Percentiles rank a stretch among this genome's conserved stretches.
Conservation (phyloP, 2,329 filamentous ascomycete species). For the Cladophialophora yegresii region DNA sequence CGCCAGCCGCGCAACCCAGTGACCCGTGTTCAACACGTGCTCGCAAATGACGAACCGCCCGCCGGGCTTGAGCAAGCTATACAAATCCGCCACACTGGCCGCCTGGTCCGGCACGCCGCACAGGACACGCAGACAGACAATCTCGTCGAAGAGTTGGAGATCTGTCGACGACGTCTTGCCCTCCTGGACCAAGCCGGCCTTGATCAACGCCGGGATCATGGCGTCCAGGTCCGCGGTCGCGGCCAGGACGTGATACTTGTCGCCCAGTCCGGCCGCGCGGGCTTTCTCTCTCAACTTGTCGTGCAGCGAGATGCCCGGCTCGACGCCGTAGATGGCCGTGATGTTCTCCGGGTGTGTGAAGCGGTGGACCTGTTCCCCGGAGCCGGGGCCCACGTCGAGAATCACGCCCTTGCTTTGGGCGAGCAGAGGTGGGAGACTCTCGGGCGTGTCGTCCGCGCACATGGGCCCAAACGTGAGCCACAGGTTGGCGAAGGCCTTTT, state of each 20-base stretch:
- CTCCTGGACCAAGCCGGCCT: slow-evolving; percentile 43
- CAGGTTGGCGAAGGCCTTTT: slow-evolving; percentile 23
- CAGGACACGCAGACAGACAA: slow-evolving; percentile 56
- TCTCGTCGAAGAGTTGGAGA: slow-evolving; percentile 53
- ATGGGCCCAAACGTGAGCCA: slow-evolving; percentile 22
- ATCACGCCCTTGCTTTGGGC: slow-evolving; percentile 42
- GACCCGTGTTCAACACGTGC: slow-evolving; percentile 56
- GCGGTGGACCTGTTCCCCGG: slow-evolving; percentile 52
- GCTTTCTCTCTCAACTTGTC: slow-evolving; percentile 44
- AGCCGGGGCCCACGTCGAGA: slow-evolving; percentile 56
- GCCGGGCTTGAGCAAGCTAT: slow-evolving; percentile 55
- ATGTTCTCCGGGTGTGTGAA: slow-evolving; percentile 49
- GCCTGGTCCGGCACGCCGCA: slow-evolving; percentile 56
- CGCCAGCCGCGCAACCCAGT: slow-evolving; percentile 47
- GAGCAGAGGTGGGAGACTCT: slow-evolving; percentile 9
- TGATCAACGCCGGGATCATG: slow-evolving; percentile 50
- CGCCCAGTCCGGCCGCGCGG: slow-evolving; percentile 40
- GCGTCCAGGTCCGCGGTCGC: slow-evolving; percentile 52
- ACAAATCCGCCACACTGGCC: slow-evolving; percentile 51
- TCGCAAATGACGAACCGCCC: slow-evolving; percentile 58
- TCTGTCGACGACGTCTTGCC: slow-evolving; percentile 38
- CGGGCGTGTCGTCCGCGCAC: slow-evolving; percentile 18
- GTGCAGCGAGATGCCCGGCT: slow-evolving; percentile 55
- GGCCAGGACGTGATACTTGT: slow-evolving; percentile 53
- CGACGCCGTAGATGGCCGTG: slow-evolving; percentile 55